Base-by-base conservation (phyloP, 768 basidiomycete species). In the Leucocoprinus leucothites region DNA sequence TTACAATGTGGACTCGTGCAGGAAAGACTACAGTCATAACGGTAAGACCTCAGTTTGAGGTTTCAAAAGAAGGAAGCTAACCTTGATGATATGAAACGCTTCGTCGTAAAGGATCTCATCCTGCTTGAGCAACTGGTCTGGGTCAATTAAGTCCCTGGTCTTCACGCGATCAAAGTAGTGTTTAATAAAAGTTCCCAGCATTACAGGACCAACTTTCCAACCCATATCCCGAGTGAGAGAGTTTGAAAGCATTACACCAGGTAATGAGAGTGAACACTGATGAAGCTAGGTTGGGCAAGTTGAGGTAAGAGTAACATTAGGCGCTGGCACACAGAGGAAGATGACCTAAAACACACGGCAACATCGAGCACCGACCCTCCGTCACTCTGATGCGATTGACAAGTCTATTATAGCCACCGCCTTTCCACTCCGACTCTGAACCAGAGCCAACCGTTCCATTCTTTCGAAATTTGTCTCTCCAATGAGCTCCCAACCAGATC, bases 31-130 rank as follows among this genome's bases (percentile, higher is more conserved):
- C 13, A 18, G 13, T 11, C n/a, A n/a, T n/a, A 11, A n/a, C 50
- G 16, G 59, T 18, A 9, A 24, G 22, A 35, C 26, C 40, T 35
- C 22, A n/a, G 9, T 13, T 36, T 44, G 36, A n/a, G 36, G n/a
- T 14, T 40, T 22, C 31, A 41, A 34, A 14, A 62, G 21, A 19
- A 9, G 9, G 1, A 16, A 1, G 54, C 77, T 48, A 59, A 82
- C 90, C 81, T 89, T 91, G 45, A 85, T 77, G 45, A 91, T 80
- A 52, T 76, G 85, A 64, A 91, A 92, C 1, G 79, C 87, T 63
- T 90, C 82, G 58, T 94, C 87, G 63, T 91, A 94, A 55, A 94
- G 69, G 24, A 94, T 70, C 65, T 94, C 89, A 49, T 91, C 85
- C 62, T 85, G 78, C 62, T 81, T 75, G 53, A 90, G 71, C 35